A percentile compares a stretch with the other conserved stretches of the same genome.
Conservation (phyloP, 192 early-diverging fungal genomes). For the Phlyctochytrium planicorne region DNA sequence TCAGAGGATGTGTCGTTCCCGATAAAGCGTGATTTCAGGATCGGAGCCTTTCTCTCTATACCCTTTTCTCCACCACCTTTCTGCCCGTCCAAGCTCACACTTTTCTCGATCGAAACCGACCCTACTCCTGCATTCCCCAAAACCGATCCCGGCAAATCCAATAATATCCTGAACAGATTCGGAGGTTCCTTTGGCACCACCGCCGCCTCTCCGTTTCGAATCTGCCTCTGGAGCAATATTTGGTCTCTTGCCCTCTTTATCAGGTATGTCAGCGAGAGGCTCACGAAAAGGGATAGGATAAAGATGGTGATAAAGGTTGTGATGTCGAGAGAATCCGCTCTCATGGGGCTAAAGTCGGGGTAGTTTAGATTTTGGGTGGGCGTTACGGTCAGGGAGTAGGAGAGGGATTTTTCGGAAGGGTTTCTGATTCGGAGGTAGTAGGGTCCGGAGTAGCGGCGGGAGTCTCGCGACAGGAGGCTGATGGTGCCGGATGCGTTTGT, state of each 20-base stretch:
- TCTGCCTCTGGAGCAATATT: neutral
- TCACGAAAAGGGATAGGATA: neutral
- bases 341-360: neutral
- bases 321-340: neutral
- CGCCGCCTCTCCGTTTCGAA: neutral
- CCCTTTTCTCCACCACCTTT: neutral
- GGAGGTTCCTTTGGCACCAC: constrained; percentile 12
- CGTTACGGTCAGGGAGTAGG: neutral
- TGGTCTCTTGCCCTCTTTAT: constrained; percentile 1
- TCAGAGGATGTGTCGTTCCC: neutral
- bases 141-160: constrained; percentile 8
- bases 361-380: neutral
- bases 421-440: constrained; percentile 8
- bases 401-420: neutral
- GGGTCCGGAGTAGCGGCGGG: constrained; percentile 14
- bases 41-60: neutral
- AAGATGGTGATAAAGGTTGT: constrained; percentile 8
- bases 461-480: neutral
- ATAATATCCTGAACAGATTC: constrained; percentile 7
- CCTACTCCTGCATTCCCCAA: neutral
- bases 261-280: neutral
- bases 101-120: neutral
- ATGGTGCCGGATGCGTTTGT: neutral
- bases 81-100: neutral
- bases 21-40: neutral